A percentile compares a stretch with the other conserved stretches of the same genome.
These are phyloP conservation scores for Leucocoprinus leucothites DNA, from an alignment of 768 basidiomycete species.

Conservation along the genomic window DNA sequence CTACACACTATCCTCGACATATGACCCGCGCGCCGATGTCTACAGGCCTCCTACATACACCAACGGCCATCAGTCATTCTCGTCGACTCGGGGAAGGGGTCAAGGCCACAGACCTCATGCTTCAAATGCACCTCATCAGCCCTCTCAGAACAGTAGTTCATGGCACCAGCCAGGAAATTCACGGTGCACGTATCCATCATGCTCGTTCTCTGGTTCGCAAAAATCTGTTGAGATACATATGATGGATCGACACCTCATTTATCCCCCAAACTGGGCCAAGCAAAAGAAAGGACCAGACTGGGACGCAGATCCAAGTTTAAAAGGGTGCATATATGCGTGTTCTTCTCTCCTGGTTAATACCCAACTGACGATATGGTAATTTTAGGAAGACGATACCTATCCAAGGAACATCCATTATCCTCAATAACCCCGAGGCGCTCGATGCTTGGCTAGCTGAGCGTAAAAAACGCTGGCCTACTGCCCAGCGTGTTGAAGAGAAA, in stretches of 20 bases:
- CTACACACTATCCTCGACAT: conserved; percentile 8
- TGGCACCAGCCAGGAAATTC: conserved; percentile 65
- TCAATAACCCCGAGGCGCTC: conserved; percentile 82
- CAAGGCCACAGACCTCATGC: conserved; percentile 3
- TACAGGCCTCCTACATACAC: neutral
- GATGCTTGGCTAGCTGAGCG: conserved; percentile 88
- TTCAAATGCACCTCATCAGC: neutral
- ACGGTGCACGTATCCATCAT: conserved; percentile 62
- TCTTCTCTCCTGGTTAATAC: neutral
- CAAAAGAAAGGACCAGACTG: conserved; percentile 51
- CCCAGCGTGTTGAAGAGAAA: conserved; percentile 71
- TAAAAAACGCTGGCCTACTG: conserved; percentile 80
- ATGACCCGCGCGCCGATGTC: neutral
- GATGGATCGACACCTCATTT: conserved; percentile 90
- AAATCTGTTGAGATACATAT: conserved; percentile 76
- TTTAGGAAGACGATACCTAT: conserved; percentile 69
- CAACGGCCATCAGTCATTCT: neutral
- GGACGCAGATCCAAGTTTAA: conserved; percentile 82
- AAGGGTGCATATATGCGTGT: conserved; percentile 48
- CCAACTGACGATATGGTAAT: neutral
- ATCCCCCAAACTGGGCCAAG: conserved; percentile 69
- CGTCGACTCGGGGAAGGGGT: conserved; percentile 2
- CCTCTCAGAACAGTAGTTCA: conserved; percentile 18
- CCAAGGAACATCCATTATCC: conserved; percentile 71
- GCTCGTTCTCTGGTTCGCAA: conserved; percentile 63